Conservation (phyloP, 2,329 filamentous ascomycete species). For the Trichoderma koningii region DNA sequence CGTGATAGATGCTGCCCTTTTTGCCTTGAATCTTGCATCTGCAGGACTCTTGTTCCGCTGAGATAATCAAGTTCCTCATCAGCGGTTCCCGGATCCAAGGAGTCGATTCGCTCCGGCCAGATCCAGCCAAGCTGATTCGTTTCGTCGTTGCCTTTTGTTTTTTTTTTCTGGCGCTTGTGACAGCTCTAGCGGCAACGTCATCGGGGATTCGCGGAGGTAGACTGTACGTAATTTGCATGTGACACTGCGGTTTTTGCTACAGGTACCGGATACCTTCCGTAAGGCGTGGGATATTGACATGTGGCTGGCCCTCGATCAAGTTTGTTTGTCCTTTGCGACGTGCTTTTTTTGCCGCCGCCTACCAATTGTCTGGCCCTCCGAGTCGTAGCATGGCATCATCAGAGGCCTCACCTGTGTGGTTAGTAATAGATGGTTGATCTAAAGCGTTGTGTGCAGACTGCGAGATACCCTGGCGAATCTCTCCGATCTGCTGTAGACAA, state of each 20-base stretch:
- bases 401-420: not conserved
- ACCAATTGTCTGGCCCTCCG: not conserved
- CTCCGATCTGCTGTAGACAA: not conserved
- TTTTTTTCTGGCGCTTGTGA: not conserved
- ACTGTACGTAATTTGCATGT: slow-evolving; percentile 18
- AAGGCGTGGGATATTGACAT: slow-evolving; percentile 14
- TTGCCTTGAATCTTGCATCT: no score
- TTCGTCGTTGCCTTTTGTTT: no score
- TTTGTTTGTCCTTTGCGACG: not conserved
- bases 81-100: not conserved
- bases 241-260: not conserved
- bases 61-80: not conserved
- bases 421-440: not conserved
- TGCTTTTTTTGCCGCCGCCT: not conserved
- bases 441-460: not conserved
- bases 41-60: not conserved
- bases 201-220: slow-evolving; percentile 10
- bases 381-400: slow-evolving; percentile 14
- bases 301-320: not conserved
- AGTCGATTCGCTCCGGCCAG: slow-evolving; percentile 1
- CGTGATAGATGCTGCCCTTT: not conserved
- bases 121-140: not conserved
- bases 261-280: slow-evolving; percentile 9
- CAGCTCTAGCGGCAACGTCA: slow-evolving; percentile 18
- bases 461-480: slow-evolving; percentile 1